Evolutionary conservation across 192 early-diverging fungal species (phyloP).

Genomic region (Helicostylum pulchrum): DNA sequence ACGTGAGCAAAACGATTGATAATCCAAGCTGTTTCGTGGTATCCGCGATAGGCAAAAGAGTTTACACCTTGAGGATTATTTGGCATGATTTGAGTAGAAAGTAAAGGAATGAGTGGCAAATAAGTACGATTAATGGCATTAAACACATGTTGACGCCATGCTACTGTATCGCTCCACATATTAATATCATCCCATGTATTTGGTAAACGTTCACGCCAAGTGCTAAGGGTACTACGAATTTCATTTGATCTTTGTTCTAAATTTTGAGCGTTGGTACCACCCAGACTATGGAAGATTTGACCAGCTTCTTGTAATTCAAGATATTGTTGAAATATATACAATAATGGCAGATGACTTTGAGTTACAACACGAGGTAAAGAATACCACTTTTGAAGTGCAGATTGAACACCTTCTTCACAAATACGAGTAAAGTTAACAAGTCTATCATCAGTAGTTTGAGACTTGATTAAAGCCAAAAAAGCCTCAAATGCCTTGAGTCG

Average conservation of each 20-base stretch:
- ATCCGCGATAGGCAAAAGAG: constrained; percentile 94
- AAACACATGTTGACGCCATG: constrained; percentile 98
- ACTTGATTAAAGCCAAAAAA: constrained; percentile 73
- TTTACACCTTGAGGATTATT: constrained; percentile 58
- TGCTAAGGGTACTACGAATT: constrained; percentile 84
- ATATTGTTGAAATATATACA: constrained; percentile 95
- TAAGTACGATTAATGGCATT: constrained; percentile 95
- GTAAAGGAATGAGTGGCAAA: constrained; percentile 70
- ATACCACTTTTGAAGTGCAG: constrained; percentile 85
- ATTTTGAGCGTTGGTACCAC: constrained; percentile 74
- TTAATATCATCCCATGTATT: constrained; percentile 97
- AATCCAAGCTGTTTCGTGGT: constrained; percentile 99
- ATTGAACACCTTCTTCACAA: constrained; percentile 83
- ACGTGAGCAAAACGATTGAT: constrained; percentile 99
- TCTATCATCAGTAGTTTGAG: constrained; percentile 53
- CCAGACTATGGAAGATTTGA: constrained; percentile 82
- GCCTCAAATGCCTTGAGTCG: constrained; percentile 86
- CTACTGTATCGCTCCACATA: constrained; percentile 96
- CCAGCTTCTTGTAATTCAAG: constrained; percentile 93
- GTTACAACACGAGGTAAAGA: constrained; percentile 83
- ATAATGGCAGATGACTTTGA: constrained; percentile 78
- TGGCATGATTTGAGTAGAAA: constrained; percentile 38
- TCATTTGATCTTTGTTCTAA: constrained; percentile 85
- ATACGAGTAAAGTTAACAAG: constrained; percentile 69
- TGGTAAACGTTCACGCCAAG: constrained; percentile 96